Base-by-base conservation (phyloP, 176 grass and related monocot genomes). In the Thinopyrum elongatum region DNA sequence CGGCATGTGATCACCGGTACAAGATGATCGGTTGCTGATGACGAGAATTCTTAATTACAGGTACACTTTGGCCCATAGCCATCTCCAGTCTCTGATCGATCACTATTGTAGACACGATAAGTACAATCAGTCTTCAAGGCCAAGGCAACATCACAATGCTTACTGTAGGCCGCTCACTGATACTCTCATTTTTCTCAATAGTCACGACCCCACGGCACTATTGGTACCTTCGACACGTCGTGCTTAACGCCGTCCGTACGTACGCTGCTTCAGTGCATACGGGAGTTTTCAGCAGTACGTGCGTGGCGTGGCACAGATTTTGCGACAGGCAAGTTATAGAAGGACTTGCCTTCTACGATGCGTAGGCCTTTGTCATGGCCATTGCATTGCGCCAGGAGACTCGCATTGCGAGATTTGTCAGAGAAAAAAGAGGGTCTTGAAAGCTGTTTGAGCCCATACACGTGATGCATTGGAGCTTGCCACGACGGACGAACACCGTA, bases 151-250 rank as follows among this genome's bases (percentile, higher is more conserved):
- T 38, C 88, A 31, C 46, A n/a, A 49, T 49, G 79, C 7, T 1
- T 27, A n/a, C 73, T 82, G 84, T 83, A 82, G n/a, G 83, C 78
- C 84, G 73, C 70, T 46, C 62, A 64, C 77, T 21, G 39, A 65
- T 6, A n/a, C 33, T 6, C 33, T 34, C 33, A 34, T 34, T 34
- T 25, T 49, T 0, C 46, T 42, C 55, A 74, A 4, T 58, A 22
- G 2, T 77, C 77, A 49, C 22, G n/a, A n/a, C 21, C 16, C 30
- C 13, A 63, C 8, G 22, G 3, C 33, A 34, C 33, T 34, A 3
- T 12, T 3, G 1, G 82, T 67, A 42, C 68, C 64, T 60, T 89
- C 57, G 41, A n/a, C 34, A 80, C 65, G 83, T 7, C 23, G 30
- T 39, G 6, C 65, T 66, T 58, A 46, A 14, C n/a, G 13, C n/a